Base-by-base conservation (phyloP, 2,329 filamentous ascomycete genomes). In the Thelonectria olida region DNA sequence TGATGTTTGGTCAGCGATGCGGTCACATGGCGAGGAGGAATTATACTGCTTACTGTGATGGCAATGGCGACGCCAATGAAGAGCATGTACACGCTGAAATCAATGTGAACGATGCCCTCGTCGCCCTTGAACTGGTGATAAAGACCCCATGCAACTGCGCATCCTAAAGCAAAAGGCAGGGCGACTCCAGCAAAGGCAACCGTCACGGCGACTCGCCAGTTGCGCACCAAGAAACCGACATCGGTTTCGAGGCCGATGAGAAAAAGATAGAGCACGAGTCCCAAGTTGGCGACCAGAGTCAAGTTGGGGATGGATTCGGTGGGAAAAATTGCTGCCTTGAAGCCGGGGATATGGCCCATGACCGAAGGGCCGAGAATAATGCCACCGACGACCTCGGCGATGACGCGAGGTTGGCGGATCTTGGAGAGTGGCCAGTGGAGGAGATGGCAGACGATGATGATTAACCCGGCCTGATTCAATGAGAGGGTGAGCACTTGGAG, bases 51-150 rank as follows among this genome's bases (percentile, higher is more conserved):
- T 10, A 45, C 42, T 3, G 94, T 97, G 70, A 97, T 97, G 25
- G 93, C 91, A 79, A 97, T 90, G 1, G 94, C 94, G 56, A 96
- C 93, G 76, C 93, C 94, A 68, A 97, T 91, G 74, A 97, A 97
- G 28, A 85, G 76, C 61, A 81, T 81, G 49, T 93, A 86, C 17
- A 82, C 77, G 47, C 79, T 80, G 53, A 86, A 86, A 23, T 73
- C 69, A 51, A 85, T 82, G 27, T 74, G 73, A 13, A 74, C 67
- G 4, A 78, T 68, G 53, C 76, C 76, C 5, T 67, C 60, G 13
- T 83, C 80, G 25, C 74, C 53, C 27, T 81, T 80, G 71, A 96
- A 97, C 61, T 93, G 76, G 63, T 93, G 79, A 71, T 93, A 96
- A 15, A 97, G 76, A 1, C 93, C 93, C 75, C 88, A 93, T 4